These are phyloP conservation scores for apple (Malus domestica) DNA, from an alignment of 306 rosid genomes.

Conservation along the genomic window DNA sequence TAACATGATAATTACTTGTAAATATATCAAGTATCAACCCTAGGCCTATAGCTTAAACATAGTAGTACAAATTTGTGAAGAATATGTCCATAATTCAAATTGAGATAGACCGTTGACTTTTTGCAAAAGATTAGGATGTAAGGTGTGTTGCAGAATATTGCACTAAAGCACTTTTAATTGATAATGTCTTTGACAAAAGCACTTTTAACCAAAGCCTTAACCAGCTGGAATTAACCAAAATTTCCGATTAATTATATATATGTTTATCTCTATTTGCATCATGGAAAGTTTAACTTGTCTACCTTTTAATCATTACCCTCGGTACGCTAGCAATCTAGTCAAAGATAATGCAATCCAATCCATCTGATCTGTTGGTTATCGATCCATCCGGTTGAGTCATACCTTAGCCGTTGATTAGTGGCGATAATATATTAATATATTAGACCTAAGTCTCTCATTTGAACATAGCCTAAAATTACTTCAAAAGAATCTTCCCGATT, in stretches of 20 bases:
- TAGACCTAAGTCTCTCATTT: no score
- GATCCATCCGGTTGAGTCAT: constrained; percentile 12
- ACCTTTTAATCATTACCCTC: neutral
- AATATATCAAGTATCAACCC: no score
- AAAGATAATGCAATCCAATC: neutral
- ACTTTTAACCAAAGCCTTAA: neutral
- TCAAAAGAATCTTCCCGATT: neutral
- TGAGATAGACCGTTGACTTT: neutral
- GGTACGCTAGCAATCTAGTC: constrained; percentile 5
- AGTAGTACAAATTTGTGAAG: no score
- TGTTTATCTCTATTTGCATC: neutral
- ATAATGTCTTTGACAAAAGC: no score
- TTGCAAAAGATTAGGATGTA: neutral
- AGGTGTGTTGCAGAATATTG: no score
- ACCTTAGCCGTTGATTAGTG: neutral
- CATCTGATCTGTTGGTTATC: neutral
- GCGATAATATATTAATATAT: no score
- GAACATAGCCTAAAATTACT: no score
- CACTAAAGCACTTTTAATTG: no score
- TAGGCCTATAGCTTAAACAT: no score
- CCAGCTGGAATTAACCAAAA: neutral
- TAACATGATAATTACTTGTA: no score
- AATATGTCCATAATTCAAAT: neutral
- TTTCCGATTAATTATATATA: neutral
- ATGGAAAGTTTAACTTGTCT: neutral